phyloP scores from a whole-genome alignment of 257 asterid genomes.

The Lycium ferocissimum region DNA sequence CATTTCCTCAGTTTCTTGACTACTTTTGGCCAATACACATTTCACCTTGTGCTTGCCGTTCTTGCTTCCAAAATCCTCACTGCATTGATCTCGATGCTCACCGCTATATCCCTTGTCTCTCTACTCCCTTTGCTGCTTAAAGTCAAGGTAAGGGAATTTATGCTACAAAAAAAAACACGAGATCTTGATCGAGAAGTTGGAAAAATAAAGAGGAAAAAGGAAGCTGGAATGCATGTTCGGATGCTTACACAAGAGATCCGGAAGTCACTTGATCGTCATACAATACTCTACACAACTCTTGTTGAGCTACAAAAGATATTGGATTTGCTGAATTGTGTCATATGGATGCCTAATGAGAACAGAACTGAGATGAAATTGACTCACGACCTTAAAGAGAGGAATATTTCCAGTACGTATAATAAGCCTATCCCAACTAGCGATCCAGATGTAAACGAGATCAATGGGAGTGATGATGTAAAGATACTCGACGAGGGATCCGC shows the following conservation, averaged over 20 bases:
- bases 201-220: constrained; percentile 66
- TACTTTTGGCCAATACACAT: constrained; percentile 82
- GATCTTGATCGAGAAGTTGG: constrained; percentile 92
- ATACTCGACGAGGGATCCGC: constrained; percentile 65
- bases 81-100: constrained; percentile 84
- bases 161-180: constrained; percentile 80
- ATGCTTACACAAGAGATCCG: constrained; percentile 96
- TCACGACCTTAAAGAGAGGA: constrained; percentile 63
- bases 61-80: constrained; percentile 83
- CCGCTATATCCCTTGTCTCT: constrained; percentile 78
- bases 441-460: constrained; percentile 69
- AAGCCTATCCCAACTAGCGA: constrained; percentile 57
- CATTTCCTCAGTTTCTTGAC: constrained; percentile 94
- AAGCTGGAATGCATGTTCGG: constrained; percentile 84
- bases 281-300: constrained; percentile 77
- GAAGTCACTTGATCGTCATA: constrained; percentile 89
- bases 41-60: constrained; percentile 81
- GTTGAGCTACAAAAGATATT: constrained; percentile 87
- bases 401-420: constrained; percentile 40
- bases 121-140: constrained; percentile 83
- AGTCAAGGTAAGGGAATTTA: constrained; percentile 76
- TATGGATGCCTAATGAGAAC: constrained; percentile 89
- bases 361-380: constrained; percentile 75
- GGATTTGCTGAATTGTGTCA: constrained; percentile 77
- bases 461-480: constrained; percentile 62